Base-by-base conservation (phyloP, 208 protist species). In the Leishmania tropica region DNA sequence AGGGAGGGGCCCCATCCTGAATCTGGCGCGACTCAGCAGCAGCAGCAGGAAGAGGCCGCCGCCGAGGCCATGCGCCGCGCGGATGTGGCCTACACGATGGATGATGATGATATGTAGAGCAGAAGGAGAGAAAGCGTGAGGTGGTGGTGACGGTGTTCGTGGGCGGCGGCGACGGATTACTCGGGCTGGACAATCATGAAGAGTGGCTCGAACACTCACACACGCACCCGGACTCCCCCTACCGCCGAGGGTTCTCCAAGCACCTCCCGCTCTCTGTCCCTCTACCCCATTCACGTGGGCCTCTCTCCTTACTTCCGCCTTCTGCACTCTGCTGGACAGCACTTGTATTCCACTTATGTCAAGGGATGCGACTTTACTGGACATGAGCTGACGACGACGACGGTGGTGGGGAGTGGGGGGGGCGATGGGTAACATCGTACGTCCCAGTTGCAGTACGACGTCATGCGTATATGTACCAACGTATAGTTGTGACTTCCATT, bases 21-120 rank as follows among this genome's bases (percentile, higher is more conserved):
- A 62, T 70, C 45, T 0, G 47, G 51, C 31, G 51, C 40, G 35
- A 62, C 53, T 17, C 37, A 51, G 42, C 37, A 47, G 58, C 62
- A 79, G 40, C 62, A 71, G 78, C 15, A 3, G 13, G 53, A 60
- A n/a, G 81, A 79, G 31, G 76, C 45, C 0, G 82, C 82, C 11
- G 83, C 83, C 0, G 83, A 86, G 60, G 83, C 80, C 40, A 82
- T 83, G 83, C 83, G 79, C 51, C 78, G 78, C 37, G 83, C 83
- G 0, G 83, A 86, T 21, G 51, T 60, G 13, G 81, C 77, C 8
- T 81, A 81, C 64, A 42, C 45, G 37, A 67, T 68, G 3, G 56
- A 75, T 19, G 48, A 70, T 19, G 48, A 70, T 13, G 77, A 81
- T 40, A 37, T 68, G 42, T 47, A 81, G 53, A 75, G 8, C 1